Evolutionary conservation across 2,329 filamentous ascomycete genomes (phyloP).

Genomic region (Xylariaceae sp.): DNA sequence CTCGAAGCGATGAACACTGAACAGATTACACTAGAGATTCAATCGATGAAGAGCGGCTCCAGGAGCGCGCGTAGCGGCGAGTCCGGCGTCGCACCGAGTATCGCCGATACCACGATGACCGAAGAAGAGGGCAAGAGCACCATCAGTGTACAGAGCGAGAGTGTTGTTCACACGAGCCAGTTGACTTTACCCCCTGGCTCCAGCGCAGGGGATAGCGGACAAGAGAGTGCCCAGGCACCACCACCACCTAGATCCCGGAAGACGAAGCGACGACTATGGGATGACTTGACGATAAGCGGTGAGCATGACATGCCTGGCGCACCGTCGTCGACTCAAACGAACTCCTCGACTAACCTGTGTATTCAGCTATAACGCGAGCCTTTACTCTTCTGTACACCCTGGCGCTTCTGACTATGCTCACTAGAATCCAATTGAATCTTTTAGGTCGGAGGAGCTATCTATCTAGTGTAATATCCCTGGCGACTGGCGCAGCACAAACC

Average conservation of each 20-base stretch:
- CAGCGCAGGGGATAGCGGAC: conserved; percentile 36
- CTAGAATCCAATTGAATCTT: conserved; percentile 92
- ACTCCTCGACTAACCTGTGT: conserved; percentile 5
- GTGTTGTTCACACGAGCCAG: conserved; percentile 79
- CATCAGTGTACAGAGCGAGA: conserved; percentile 70
- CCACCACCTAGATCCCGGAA: conserved; percentile 53
- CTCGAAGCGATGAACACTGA: conserved; percentile 85
- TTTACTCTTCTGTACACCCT: conserved; percentile 92
- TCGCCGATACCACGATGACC: conserved; percentile 65
- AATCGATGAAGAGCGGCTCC: conserved; percentile 77
- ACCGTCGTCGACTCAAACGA: neutral
- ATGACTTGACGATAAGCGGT: conserved; percentile 95
- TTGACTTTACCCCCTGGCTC: conserved; percentile 52
- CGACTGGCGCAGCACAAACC: conserved; percentile 65
- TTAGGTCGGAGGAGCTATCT: conserved; percentile 93
- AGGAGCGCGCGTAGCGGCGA: conserved; percentile 56
- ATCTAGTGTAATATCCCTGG: conserved; percentile 87
- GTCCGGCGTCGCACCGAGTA: conserved; percentile 46
- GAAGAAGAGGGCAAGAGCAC: conserved; percentile 81
- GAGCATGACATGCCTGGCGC: conserved; percentile 34
- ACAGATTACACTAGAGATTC: conserved; percentile 85
- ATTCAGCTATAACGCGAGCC: conserved; percentile 75
- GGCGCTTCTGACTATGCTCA: conserved; percentile 82
- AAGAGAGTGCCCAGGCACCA: conserved; percentile 36
- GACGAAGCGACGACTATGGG: conserved; percentile 92